Evolutionary conservation across 345 rosid species (phyloP).

Genomic region (Raphanus raphanistrum): DNA sequence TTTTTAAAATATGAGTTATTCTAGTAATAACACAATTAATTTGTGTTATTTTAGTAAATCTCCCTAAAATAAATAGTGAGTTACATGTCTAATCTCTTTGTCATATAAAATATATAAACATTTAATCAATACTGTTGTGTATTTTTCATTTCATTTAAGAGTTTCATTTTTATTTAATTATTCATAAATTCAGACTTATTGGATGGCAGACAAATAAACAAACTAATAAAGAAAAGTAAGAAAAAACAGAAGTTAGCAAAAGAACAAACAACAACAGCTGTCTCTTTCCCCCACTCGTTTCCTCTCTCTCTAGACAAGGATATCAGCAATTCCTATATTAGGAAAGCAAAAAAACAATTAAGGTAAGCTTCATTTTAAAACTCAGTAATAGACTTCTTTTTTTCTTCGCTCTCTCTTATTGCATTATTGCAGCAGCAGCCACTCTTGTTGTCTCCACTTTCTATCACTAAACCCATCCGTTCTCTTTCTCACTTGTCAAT

Average conservation of each 20-base stretch:
- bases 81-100: neutral
- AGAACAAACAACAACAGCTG: conserved; percentile 37
- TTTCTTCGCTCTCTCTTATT: neutral
- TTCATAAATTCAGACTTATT: neutral
- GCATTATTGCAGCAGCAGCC: conserved; percentile 39
- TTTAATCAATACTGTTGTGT: neutral
- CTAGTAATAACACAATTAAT: too few relatives aligned
- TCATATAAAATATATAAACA: neutral
- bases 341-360: conserved; percentile 39
- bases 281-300: conserved; percentile 19
- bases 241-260: conserved; percentile 23
- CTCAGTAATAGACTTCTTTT: conserved; percentile 19
- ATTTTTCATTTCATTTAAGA: neutral
- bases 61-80: neutral
- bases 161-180: neutral
- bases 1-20: too few relatives aligned
- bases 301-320: conserved; percentile 14
- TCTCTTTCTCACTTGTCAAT: conserved; percentile 15
- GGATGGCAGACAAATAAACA: conserved; percentile 3
- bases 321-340: conserved; percentile 46
- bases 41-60: too few relatives aligned
- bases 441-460: conserved; percentile 30
- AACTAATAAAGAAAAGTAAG: neutral
- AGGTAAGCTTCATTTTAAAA: conserved; percentile 18
- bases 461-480: conserved; percentile 40